Evolutionary conservation across 1,284 basidiomycete genomes (phyloP), one percentile per base, ranked within the genome.

Genomic region (Inonotus obliquus): DNA sequence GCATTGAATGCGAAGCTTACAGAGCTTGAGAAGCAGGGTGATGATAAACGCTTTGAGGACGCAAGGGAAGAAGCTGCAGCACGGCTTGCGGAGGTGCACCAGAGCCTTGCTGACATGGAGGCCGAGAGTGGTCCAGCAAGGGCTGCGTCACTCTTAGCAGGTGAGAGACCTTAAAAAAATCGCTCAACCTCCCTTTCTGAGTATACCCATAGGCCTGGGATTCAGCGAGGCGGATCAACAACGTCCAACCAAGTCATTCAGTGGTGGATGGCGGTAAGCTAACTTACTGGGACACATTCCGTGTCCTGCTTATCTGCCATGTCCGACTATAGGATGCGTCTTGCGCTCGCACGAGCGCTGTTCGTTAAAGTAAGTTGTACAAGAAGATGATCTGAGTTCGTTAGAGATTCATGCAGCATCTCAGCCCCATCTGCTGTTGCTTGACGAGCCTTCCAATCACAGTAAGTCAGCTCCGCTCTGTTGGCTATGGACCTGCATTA

Each of bases 401-500:
- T n/a, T n/a, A 51, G 27, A 51, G 39, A n/a, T 45, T 57, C 39
- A 23, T 61, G 55, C 65, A 19, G 51, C 17, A 29, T 35, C 32
- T 29, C 65, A 89, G 87, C 89, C 89, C 25, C 74, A 92, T 56
- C 78, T 96, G 19, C 79, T 96, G 56, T 81, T 98, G 69, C 83
- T 98, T 38, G 96, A 97, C 75, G 95, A 98, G 74, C 96, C 96
- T 72, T 97, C 96, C n/a, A 99, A 99, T 79, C 91, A 98, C 79
- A 94, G 88, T 90, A 60, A 63, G 83, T 51, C 51, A 2, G 14
- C 5, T 13, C 7, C 14, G 25, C 13, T 38, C 14, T 51, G 17
- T 27, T 59, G 27, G 60, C 38, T n/a, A 44, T 37, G n/a, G 55
- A 54, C 55, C 21, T 48, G 25, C 21, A 21, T 48, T 58, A 57